Percentiles rank a stretch among this genome's conserved stretches.
Evolutionary conservation across 2,329 filamentous ascomycete species (phyloP).

Genomic region (Lasiodiplodia sp.): DNA sequence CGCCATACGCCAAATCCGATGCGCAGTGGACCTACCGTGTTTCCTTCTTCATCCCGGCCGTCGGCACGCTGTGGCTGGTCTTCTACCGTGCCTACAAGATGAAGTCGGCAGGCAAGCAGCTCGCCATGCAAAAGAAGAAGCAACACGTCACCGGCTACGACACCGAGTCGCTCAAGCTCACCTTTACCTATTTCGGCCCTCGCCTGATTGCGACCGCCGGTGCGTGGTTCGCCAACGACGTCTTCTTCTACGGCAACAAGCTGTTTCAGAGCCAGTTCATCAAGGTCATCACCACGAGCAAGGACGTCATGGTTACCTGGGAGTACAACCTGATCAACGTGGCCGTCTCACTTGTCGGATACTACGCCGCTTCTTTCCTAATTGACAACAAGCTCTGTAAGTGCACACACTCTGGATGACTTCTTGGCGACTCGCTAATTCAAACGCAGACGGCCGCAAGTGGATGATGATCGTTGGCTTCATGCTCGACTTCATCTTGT

Average conservation of each 20-base stretch:
- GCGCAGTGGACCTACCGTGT: constrained; percentile 92
- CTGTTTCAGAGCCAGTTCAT: constrained; percentile 95
- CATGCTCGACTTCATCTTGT: constrained; percentile 90
- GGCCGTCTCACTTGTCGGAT: constrained; percentile 82
- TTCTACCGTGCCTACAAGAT: constrained; percentile 98
- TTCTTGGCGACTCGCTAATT: constrained; percentile 11
- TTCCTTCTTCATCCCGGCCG: constrained; percentile 88
- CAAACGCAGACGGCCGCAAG: constrained; percentile 74
- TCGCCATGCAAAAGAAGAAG: constrained; percentile 84
- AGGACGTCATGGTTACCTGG: constrained; percentile 85
- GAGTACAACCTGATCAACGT: constrained; percentile 93
- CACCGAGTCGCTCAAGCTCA: constrained; percentile 78
- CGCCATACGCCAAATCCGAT: constrained; percentile 78
- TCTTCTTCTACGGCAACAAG: constrained; percentile 99
- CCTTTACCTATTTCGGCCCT: constrained; percentile 82
- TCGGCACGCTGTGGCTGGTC: constrained; percentile 91
- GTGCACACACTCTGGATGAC: background rate
- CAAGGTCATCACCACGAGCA: constrained; percentile 74
- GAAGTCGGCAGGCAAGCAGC: constrained; percentile 83
- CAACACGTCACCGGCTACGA: constrained; percentile 91
- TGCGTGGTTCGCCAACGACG: constrained; percentile 94
- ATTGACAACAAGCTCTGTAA: constrained; percentile 90
- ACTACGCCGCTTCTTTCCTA: constrained; percentile 86
- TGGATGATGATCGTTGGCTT: constrained; percentile 97
- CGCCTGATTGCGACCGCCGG: constrained; percentile 86